Base-by-base conservation (phyloP, 2,329 filamentous ascomycete species). In the Aspergillus pseudonomiae region DNA sequence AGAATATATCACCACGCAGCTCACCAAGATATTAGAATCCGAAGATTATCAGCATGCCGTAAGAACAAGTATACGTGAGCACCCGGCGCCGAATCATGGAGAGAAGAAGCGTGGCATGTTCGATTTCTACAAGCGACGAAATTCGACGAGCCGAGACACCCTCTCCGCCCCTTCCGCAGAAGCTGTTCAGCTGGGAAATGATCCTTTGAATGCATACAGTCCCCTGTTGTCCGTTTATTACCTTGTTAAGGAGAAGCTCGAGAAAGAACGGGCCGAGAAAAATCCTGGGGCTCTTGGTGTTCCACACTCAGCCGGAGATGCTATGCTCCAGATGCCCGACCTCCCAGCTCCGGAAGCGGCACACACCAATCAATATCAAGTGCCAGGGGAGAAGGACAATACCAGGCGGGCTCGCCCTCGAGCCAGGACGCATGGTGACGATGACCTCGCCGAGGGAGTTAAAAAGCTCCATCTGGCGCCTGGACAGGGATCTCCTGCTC, bases 41-140 rank as follows among this genome's bases (percentile, higher is more conserved):
- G 93, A 96, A 7, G 94, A 98, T 46, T 99, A 99, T 70, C 93
- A 96, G 72, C 88, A 89, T 63, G 93, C 93, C 6, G 84, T 96
- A n/a, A 87, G 88, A 61, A 80, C 89, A 14, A 86, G 88, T 88
- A 71, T 88, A 86, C 73, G 92, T 89, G 80, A 89, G 81, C 75
- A 91, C 86, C 58, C 77, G 80, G 68, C 85, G 77, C 69, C 88
- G 75, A 76, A 85, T 75, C 72, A 86, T 66, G 75, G 89, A 19
- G 93, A 97, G 78, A 96, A 93, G 81, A 91, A 88, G 75, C 88
- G 94, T 61, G 91, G 92, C 11, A 94, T 97, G 68, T 97, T 98
- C 70, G 94, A 97, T 75, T 98, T 99, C 74, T 99, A 98, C 81
- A 97, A 97, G 80, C 86, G 95, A 68, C 87, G 94, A 63, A 97